These are phyloP conservation scores for Solanum ossicruentum DNA, from an alignment of 257 asterid species.

Conservation along the genomic window DNA sequence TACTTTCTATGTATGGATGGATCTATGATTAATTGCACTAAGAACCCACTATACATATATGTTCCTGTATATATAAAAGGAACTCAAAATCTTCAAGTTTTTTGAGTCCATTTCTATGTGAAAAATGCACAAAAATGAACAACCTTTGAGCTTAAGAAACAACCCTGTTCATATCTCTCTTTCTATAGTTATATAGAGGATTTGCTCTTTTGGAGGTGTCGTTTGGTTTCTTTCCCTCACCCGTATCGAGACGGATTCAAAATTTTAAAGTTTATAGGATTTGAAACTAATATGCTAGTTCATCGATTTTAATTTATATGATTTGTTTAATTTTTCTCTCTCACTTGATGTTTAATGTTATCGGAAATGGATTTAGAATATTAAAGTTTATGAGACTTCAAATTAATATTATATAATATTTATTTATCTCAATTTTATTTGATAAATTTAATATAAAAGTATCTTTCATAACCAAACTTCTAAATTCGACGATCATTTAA, in stretches of 20 bases:
- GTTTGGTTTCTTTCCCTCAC: background rate
- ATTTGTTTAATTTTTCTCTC: background rate
- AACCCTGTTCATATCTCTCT: background rate
- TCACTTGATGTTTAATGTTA: background rate
- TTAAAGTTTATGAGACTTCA: fast-evolving
- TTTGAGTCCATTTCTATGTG: background rate
- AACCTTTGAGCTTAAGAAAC: background rate
- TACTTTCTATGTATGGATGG: background rate
- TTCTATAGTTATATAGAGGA: background rate
- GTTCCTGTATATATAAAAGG: background rate
- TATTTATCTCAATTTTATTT: too few species aligned
- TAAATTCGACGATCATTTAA: background rate
- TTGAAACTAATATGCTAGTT: too few species aligned
- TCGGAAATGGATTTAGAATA: background rate
- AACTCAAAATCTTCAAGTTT: background rate
- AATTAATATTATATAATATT: background rate
- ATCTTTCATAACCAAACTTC: background rate
- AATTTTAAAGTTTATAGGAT: too few species aligned
- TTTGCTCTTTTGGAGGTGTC: background rate
- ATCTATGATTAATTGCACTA: background rate
- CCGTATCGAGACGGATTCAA: too few species aligned
- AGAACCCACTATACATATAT: background rate
- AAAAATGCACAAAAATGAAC: background rate
- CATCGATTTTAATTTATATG: too few species aligned
- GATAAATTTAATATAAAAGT: background rate